Percentiles rank a stretch among this genome's conserved stretches.
phyloP scores from a whole-genome alignment of 805 yeast genomes.

The Starmerella apis region DNA sequence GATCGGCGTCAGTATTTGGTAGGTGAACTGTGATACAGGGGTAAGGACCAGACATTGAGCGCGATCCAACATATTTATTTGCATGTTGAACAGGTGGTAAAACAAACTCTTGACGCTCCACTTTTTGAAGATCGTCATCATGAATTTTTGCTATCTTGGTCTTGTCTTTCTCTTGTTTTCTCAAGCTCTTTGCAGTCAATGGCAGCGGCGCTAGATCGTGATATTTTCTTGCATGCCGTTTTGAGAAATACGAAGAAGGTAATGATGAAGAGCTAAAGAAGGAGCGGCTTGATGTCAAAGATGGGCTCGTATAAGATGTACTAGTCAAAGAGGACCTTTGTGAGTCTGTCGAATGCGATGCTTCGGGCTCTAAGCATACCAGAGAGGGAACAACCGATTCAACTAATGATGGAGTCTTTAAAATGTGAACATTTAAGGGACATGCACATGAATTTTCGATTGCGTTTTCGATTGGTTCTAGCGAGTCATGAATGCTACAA shows the following conservation, averaged over 20 bases:
- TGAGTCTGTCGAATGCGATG: neutral
- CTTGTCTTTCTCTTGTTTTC: neutral
- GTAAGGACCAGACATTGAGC: constrained; percentile 17
- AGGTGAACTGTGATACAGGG: neutral
- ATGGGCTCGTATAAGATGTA: neutral
- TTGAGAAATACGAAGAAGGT: neutral
- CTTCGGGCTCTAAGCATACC: neutral
- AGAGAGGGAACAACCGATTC: constrained; percentile 1
- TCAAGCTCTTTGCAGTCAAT: neutral
- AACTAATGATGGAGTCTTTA: neutral
- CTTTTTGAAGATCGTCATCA: neutral
- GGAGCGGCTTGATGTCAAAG: neutral
- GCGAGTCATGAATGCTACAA: neutral
- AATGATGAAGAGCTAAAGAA: neutral
- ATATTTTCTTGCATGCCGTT: neutral
- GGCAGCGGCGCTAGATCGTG: neutral
- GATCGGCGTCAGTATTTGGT: too few relatives aligned
- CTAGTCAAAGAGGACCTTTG: neutral
- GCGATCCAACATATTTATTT: constrained; percentile 9
- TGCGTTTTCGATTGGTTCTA: neutral
- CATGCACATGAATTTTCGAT: neutral
- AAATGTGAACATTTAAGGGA: neutral
- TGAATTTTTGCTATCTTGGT: neutral
- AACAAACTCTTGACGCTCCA: too few relatives aligned
- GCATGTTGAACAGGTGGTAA: constrained; percentile 6